Conservation (phyloP, 2,329 filamentous ascomycete species). For the Penicillium sp. region DNA sequence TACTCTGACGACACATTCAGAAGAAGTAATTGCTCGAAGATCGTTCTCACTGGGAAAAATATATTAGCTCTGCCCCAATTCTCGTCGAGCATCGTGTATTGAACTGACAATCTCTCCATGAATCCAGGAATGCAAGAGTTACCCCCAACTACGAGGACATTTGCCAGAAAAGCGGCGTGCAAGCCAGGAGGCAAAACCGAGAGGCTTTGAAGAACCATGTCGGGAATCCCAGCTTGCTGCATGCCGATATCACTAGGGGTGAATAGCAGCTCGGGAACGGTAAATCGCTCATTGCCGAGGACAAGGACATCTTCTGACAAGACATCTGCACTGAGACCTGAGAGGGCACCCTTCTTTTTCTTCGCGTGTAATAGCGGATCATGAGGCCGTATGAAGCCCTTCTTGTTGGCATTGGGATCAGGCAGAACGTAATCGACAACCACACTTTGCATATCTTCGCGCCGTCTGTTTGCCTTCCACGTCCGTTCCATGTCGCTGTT, state of each 20-base stretch:
- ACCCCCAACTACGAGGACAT: constrained; percentile 83
- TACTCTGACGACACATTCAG: constrained; percentile 72
- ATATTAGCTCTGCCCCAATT: too few species aligned
- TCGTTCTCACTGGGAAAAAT: constrained; percentile 51
- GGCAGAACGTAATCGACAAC: constrained; percentile 90
- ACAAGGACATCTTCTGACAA: constrained; percentile 73
- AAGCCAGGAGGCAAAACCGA: constrained; percentile 70
- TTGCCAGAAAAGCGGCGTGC: constrained; percentile 77
- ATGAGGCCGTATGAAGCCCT: constrained; percentile 70
- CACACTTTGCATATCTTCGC: constrained; percentile 42
- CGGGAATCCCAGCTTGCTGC: constrained; percentile 72
- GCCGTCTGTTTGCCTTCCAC: constrained; percentile 67
- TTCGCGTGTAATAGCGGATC: constrained; percentile 59
- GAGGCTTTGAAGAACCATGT: constrained; percentile 75
- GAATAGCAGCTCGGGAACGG: constrained; percentile 85
- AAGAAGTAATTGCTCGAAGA: constrained; percentile 63
- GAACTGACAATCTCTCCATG: constrained; percentile 61
- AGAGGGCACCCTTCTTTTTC: constrained; percentile 44
- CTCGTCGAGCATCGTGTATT: too few species aligned
- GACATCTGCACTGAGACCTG: constrained; percentile 42
- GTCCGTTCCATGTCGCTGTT: constrained; percentile 68
- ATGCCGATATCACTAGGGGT: constrained; percentile 79
- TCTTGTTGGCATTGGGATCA: constrained; percentile 59
- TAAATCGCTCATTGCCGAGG: constrained; percentile 85
- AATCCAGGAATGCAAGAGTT: constrained; percentile 77